Percentiles rank a stretch among this genome's conserved stretches.
These are phyloP conservation scores for Kurtzmaniella natalensis DNA, from an alignment of 1,139 yeast species.

Conservation along the genomic window DNA sequence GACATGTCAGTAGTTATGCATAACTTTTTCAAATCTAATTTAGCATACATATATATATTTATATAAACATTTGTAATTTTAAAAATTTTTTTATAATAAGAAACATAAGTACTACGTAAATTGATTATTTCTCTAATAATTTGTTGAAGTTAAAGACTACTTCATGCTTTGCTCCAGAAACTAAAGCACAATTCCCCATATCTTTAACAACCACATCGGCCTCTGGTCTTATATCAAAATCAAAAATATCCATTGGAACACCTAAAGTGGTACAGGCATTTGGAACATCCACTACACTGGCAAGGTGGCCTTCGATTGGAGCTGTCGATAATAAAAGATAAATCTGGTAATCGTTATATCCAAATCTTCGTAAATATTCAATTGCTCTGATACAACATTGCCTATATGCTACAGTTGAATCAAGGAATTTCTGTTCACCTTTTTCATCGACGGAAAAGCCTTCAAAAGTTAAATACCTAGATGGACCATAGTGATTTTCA, in stretches of 20 bases:
- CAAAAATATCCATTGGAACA: constrained; percentile 48
- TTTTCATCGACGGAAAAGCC: constrained; percentile 47
- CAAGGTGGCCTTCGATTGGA: constrained; percentile 49
- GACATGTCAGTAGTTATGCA: background rate
- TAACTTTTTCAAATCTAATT: background rate
- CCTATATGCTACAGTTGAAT: constrained; percentile 46
- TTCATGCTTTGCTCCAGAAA: constrained; percentile 14
- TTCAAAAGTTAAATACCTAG: constrained; percentile 46
- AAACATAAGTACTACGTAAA: background rate
- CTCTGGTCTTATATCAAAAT: constrained; percentile 44
- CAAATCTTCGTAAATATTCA: constrained; percentile 44
- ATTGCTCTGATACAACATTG: constrained; percentile 47
- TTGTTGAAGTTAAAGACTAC: constrained; percentile 9
- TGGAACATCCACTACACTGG: constrained; percentile 49
- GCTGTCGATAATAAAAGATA: constrained; percentile 42
- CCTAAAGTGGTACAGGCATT: constrained; percentile 50
- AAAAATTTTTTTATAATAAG: background rate
- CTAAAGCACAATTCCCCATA: constrained; percentile 37
- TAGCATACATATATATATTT: background rate
- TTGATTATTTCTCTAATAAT: background rate
- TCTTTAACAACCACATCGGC: constrained; percentile 17
- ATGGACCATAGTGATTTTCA: constrained; percentile 41
- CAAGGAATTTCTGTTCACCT: constrained; percentile 40
- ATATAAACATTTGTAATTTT: too few relatives aligned
- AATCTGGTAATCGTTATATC: constrained; percentile 47